phyloP scores from a whole-genome alignment of 345 rosid species.

The Eutrema heterophyllum region DNA sequence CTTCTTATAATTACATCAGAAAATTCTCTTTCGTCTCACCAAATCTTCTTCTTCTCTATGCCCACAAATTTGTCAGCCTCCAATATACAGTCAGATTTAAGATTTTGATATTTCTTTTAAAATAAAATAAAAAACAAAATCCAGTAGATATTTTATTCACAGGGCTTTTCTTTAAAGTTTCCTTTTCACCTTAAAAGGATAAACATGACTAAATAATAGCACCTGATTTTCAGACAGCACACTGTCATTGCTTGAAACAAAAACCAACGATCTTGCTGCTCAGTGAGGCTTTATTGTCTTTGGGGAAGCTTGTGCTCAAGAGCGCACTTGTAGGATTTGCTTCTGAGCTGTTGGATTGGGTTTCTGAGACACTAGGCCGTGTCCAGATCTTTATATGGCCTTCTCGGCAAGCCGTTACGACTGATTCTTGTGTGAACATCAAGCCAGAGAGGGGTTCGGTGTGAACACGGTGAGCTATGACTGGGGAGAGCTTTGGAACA shows the following conservation, averaged over 20 bases:
- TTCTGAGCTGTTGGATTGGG: constrained; percentile 55
- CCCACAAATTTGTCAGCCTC: constrained; percentile 27
- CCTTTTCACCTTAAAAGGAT: constrained; percentile 7
- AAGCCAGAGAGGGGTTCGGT: constrained; percentile 91
- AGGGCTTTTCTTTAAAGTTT: constrained; percentile 21
- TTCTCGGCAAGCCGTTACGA: constrained; percentile 85
- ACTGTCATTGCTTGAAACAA: constrained; percentile 55
- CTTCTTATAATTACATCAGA: constrained; percentile 19
- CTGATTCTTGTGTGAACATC: constrained; percentile 84
- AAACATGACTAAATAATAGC: constrained; percentile 22
- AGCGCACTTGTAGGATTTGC: constrained; percentile 25
- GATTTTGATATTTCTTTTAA: constrained; percentile 7
- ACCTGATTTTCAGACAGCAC: constrained; percentile 28
- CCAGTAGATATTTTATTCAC: constrained; percentile 25
- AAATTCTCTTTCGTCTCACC: constrained; percentile 19
- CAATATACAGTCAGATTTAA: constrained; percentile 30
- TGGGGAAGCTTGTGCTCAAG: constrained; percentile 48
- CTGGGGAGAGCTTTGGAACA: constrained; percentile 88
- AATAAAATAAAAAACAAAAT: constrained; percentile 4
- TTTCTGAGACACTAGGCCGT: constrained; percentile 67
- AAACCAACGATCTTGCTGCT: constrained; percentile 56
- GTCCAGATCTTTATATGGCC: constrained; percentile 96
- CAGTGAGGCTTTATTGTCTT: constrained; percentile 58
- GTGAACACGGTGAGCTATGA: constrained; percentile 87
- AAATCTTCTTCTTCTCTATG: constrained; percentile 8